Evolutionary conservation across 805 yeast genomes (phyloP), one percentile per base, ranked within the genome.

Genomic region (Metahyphopichia silvanorum): DNA sequence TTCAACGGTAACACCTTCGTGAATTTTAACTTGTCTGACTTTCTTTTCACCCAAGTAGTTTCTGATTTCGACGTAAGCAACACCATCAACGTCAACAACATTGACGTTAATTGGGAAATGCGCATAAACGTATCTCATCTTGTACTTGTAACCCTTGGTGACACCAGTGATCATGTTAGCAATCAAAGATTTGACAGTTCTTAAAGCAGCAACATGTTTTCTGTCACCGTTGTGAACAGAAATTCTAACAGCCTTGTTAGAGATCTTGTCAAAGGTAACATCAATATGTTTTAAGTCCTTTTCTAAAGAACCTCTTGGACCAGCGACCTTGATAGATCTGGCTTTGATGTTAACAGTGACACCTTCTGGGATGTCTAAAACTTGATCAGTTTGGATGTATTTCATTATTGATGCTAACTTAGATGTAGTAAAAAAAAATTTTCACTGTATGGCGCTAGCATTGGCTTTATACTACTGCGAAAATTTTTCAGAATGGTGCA

Each of bases 31-130:
- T 52, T 71, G 71, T 82, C 98, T 86, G 52, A 89, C 95, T 74
- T 87, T 80, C 84, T 88, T 93, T 80, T 93, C 98, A 77, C 98
- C 98, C 75, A 93, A 82, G 84, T 86, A 93, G 80, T 93, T 93
- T 86, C 98, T 89, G 79, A 93, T 89, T 79, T 93, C 98, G 57
- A 91, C 84, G 61, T 61, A 78, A 47, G 76, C 71, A 33, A 66
- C 57, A 54, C 85, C 86, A 39, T 91, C 91, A 60, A 77, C 74
- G 51, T 85, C 86, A 65, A 85, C 66, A 53, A 88, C 70, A 79
- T 89, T 91, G 55, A 93, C 96, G 76, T 93, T 93, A 76, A 94
- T 93, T 71, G 98, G 99, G 96, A 93, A 93, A 86, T 93, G 98
- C 82, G 98, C 99, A 69, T 91, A 94, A 49, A 93, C 98, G 72